These are phyloP conservation scores for Yamagishiella unicocca DNA, from an alignment of 139 green algal genomes.

Conservation along the genomic window DNA sequence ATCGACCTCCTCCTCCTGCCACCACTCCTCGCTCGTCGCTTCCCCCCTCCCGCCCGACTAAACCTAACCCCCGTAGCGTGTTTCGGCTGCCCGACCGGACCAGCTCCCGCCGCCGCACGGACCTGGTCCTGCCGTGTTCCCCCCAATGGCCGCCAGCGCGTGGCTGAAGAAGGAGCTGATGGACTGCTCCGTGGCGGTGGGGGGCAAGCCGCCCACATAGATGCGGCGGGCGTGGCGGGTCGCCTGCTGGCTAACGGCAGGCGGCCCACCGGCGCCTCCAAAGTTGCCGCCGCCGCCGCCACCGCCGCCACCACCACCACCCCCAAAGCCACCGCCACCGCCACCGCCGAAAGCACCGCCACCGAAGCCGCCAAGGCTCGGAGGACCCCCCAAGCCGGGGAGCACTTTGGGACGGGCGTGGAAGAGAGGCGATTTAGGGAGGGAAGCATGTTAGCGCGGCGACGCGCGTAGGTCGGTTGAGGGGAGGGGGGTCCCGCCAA, in stretches of 20 bases:
- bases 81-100: background rate
- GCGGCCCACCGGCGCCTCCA: background rate
- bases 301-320: too few species aligned
- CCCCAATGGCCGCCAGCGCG: slow-evolving; percentile 93
- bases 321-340: background rate
- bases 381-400: background rate
- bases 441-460: too few species aligned
- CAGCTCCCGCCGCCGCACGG: background rate
- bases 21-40: too few species aligned
- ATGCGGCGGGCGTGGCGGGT: slow-evolving; percentile 94
- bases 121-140: slow-evolving; percentile 92
- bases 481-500: too few species aligned
- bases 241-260: slow-evolving; percentile 57
- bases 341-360: background rate
- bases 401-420: too few species aligned
- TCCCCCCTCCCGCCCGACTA: too few species aligned
- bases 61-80: too few species aligned
- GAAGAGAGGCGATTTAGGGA: too few species aligned
- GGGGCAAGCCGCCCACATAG: slow-evolving; percentile 97
- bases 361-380: background rate
- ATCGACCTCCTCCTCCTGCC: too few species aligned
- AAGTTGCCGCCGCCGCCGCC: background rate
- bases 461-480: too few species aligned
- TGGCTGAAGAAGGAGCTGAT: slow-evolving; percentile 94
- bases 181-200: slow-evolving; percentile 87